Conservation (phyloP, 2,329 filamentous ascomycete species). For the Graphilbum fragrans region DNA sequence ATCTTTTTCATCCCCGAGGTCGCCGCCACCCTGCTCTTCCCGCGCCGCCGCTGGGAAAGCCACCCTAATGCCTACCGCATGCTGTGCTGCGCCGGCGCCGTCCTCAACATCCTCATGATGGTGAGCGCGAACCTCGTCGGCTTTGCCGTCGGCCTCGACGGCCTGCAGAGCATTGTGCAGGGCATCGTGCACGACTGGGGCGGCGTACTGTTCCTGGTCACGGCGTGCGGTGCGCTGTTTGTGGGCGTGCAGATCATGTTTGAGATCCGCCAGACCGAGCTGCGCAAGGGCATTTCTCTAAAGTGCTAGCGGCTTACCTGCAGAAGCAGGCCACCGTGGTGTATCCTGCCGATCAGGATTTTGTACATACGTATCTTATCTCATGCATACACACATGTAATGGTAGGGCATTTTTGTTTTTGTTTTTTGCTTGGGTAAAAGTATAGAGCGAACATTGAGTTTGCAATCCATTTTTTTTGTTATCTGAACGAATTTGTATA, state of each 20-base stretch:
- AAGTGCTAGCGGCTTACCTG: constrained; percentile 50
- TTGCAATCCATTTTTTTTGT: too few relatives aligned
- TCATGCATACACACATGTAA: too few relatives aligned
- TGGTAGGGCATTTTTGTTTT: too few relatives aligned
- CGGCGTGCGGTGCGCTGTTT: constrained; percentile 65
- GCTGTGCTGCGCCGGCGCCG: constrained; percentile 67
- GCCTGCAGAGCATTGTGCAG: constrained; percentile 61
- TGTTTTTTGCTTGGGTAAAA: neutral
- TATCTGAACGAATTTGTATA: neutral
- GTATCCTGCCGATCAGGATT: too few relatives aligned
- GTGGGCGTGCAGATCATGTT: constrained; percentile 91
- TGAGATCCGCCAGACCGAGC: constrained; percentile 78
- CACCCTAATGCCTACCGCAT: constrained; percentile 64
- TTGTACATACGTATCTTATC: too few relatives aligned
- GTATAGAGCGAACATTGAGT: too few relatives aligned
- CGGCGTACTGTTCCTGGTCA: constrained; percentile 56
- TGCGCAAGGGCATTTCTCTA: constrained; percentile 66
- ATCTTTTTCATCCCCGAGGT: constrained; percentile 89
- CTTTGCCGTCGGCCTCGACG: constrained; percentile 86
- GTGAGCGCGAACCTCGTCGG: constrained; percentile 91
- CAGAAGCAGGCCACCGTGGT: too few relatives aligned
- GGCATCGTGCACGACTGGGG: constrained; percentile 67
- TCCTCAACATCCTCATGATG: constrained; percentile 85
- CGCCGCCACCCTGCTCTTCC: constrained; percentile 59
- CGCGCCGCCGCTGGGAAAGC: constrained; percentile 55